Evolutionary conservation across 2,329 filamentous ascomycete species (phyloP).

Genomic region (Monosporascus sp.): DNA sequence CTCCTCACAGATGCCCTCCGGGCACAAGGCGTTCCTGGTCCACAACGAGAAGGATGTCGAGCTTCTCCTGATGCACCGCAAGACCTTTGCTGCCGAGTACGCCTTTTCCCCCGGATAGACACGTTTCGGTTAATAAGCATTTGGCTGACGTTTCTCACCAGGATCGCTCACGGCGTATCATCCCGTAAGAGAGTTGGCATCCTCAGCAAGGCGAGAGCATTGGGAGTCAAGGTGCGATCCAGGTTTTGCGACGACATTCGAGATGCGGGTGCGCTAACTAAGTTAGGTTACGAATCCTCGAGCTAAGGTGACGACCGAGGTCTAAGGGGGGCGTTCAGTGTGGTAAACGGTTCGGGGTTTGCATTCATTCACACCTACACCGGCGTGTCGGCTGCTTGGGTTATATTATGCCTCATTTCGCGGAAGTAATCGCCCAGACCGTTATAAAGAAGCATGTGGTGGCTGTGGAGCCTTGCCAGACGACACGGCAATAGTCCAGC

Average conservation of each 20-base stretch:
- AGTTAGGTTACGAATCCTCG: conserved; percentile 87
- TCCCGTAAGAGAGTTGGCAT: conserved; percentile 99
- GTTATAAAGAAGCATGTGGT: background rate
- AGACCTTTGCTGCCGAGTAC: conserved; percentile 97
- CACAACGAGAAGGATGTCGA: conserved; percentile 95
- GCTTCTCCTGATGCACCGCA: conserved; percentile 99
- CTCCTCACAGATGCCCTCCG: conserved; percentile 69
- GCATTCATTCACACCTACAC: background rate
- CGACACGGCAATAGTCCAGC: background rate
- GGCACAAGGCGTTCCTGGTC: conserved; percentile 99
- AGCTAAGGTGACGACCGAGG: conserved; percentile 97
- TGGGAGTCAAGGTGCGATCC: conserved; percentile 71
- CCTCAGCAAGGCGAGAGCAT: conserved; percentile 92
- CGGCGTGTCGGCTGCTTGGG: background rate
- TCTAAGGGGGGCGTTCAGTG: conserved; percentile 41
- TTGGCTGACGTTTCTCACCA: conserved; percentile 30
- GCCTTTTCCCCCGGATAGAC: conserved; percentile 30
- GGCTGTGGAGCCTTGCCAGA: background rate
- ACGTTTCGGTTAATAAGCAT: conserved; percentile 31
- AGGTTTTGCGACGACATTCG: background rate
- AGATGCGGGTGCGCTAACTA: background rate
- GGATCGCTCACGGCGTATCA: conserved; percentile 97
- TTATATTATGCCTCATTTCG: background rate
- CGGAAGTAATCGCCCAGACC: background rate
- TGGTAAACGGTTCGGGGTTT: background rate